phyloP scores from a whole-genome alignment of 495 filamentous ascomycete genomes.

The Annulohypoxylon nitens region DNA sequence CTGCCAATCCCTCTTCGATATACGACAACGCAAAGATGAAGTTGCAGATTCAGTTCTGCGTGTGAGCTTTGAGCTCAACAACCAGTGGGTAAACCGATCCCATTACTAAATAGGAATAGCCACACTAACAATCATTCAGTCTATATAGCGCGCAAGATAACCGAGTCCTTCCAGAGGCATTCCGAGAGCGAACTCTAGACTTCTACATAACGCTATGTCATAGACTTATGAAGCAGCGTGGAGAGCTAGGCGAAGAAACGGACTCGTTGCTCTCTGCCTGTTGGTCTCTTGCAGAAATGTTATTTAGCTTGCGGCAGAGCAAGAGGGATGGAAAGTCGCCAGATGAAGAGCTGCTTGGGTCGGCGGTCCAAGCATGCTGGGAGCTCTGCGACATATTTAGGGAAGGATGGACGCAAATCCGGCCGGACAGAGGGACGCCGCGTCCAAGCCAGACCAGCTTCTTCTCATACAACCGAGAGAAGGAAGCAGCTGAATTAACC shows the following conservation, averaged over 20 bases:
- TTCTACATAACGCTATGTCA: slow-evolving; percentile 96
- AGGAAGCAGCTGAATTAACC: slow-evolving; percentile 39
- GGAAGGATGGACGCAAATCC: slow-evolving; percentile 91
- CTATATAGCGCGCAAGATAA: slow-evolving; percentile 89
- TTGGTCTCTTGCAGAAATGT: slow-evolving; percentile 92
- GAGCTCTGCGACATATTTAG: slow-evolving; percentile 94
- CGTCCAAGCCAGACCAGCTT: slow-evolving; percentile 83
- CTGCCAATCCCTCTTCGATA: slow-evolving; percentile 90
- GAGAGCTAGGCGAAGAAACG: slow-evolving; percentile 79
- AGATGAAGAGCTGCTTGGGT: slow-evolving; percentile 86
- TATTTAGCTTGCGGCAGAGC: slow-evolving; percentile 91
- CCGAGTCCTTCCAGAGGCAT: slow-evolving; percentile 84
- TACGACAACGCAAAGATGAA: slow-evolving; percentile 79
- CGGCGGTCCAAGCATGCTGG: slow-evolving; percentile 93
- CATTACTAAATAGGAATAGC: neutral
- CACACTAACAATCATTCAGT: slow-evolving; percentile 47
- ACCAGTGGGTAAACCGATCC: slow-evolving; percentile 67
- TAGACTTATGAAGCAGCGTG: slow-evolving; percentile 92
- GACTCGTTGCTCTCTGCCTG: slow-evolving; percentile 87
- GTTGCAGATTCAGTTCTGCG: slow-evolving; percentile 84
- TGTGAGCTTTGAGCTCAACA: slow-evolving; percentile 95
- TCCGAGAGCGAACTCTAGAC: slow-evolving; percentile 88
- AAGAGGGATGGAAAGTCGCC: slow-evolving; percentile 76
- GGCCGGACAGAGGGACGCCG: slow-evolving; percentile 88
- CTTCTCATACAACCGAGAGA: slow-evolving; percentile 52